These are phyloP conservation scores for Xerocomellus chrysenteron DNA, from an alignment of 768 basidiomycete genomes.

Conservation along the genomic window DNA sequence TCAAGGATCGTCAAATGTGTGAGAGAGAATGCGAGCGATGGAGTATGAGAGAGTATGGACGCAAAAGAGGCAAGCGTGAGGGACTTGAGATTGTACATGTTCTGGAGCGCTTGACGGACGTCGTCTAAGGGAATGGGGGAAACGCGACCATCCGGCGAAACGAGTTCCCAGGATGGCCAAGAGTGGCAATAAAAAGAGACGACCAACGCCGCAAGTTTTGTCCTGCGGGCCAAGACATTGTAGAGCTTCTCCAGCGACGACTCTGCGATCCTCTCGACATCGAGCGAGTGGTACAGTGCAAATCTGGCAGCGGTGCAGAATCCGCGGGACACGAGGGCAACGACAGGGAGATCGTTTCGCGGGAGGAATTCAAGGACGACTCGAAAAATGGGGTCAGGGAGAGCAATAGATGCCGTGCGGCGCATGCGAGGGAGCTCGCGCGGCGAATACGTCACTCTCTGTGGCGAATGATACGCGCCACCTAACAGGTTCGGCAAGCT, in stretches of 20 bases:
- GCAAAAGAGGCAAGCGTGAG: conserved; percentile 28
- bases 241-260: conserved; percentile 18
- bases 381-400: conserved; percentile 22
- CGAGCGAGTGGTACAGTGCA: conserved; percentile 22
- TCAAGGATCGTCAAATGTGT: conserved; percentile 31
- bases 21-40: conserved; percentile 22
- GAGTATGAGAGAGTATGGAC: conserved; percentile 18
- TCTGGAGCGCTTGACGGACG: conserved; percentile 26
- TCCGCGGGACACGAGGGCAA: conserved; percentile 25
- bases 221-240: conserved; percentile 16
- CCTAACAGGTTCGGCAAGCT: conserved; percentile 24
- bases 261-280: conserved; percentile 16
- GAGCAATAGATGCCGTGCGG: not conserved
- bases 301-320: conserved; percentile 24
- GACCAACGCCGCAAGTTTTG: conserved; percentile 25
- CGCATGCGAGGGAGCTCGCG: not conserved
- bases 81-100: conserved; percentile 30
- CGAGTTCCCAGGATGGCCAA: conserved; percentile 18
- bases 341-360: conserved; percentile 13
- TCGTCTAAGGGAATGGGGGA: conserved; percentile 14
- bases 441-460: not conserved
- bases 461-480: conserved; percentile 10
- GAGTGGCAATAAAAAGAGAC: conserved; percentile 23
- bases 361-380: conserved; percentile 23
- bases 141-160: conserved; percentile 2